Percentiles rank a stretch among this genome's conserved stretches.
These are phyloP conservation scores for Quercus robur DNA, from an alignment of 306 rosid genomes.

Conservation along the genomic window DNA sequence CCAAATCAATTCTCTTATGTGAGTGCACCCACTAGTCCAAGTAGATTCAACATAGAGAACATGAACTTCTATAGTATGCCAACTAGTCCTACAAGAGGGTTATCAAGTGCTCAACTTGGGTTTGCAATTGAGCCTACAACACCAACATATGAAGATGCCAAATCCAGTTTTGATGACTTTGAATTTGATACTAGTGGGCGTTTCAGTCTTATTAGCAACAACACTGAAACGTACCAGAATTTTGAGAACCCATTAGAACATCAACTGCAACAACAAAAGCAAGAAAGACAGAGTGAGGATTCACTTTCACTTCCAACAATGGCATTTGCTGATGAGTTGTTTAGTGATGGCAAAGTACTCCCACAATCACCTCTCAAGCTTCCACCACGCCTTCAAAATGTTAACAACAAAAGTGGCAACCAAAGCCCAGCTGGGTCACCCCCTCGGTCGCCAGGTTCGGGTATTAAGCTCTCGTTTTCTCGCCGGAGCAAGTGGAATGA, in stretches of 20 bases:
- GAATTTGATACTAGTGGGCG: slow-evolving; percentile 61
- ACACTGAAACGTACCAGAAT: slow-evolving; percentile 9
- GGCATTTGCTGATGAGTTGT: slow-evolving; percentile 85
- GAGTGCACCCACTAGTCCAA: slow-evolving; percentile 36
- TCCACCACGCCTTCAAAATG: slow-evolving; percentile 65
- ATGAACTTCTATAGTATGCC: slow-evolving; percentile 65
- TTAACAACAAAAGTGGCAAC: slow-evolving; percentile 5
- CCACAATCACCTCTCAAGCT: slow-evolving; percentile 69
- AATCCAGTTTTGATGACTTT: slow-evolving; percentile 44
- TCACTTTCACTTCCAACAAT: slow-evolving; percentile 38
- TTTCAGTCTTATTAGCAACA: slow-evolving; percentile 22
- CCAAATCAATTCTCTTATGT: slow-evolving; percentile 24
- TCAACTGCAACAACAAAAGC: background rate
- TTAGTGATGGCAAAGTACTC: slow-evolving; percentile 69
- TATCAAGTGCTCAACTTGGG: slow-evolving; percentile 11
- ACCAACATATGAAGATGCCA: slow-evolving; percentile 41
- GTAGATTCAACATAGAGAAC: slow-evolving; percentile 29
- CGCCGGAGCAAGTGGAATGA: slow-evolving; percentile 55
- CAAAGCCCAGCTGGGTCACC: slow-evolving; percentile 27
- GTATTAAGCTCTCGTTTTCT: slow-evolving; percentile 31
- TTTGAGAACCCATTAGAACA: background rate
- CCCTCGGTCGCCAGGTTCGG: slow-evolving; percentile 43
- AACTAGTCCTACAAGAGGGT: slow-evolving; percentile 52
- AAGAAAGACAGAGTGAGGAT: slow-evolving; percentile 6
- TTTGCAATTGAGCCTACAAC: slow-evolving; percentile 36